Conservation (phyloP, 148 eudicot species). For the Euryodendron excelsum region DNA sequence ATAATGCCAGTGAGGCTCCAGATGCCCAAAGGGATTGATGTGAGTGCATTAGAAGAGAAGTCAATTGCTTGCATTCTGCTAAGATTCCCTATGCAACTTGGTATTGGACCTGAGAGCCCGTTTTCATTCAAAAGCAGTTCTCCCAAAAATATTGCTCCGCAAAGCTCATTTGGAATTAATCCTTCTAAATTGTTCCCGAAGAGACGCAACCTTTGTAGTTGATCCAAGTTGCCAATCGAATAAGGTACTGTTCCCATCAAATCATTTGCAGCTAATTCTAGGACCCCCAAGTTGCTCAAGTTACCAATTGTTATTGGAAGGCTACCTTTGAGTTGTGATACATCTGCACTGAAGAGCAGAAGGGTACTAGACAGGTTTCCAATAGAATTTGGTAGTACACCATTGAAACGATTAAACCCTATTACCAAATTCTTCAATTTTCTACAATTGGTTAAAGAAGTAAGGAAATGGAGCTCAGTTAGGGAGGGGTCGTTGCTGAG, state of each 20-base stretch:
- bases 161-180: neutral
- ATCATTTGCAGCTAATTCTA: neutral
- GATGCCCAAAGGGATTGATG: neutral
- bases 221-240: neutral
- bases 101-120: neutral
- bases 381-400: neutral
- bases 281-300: neutral
- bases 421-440: neutral
- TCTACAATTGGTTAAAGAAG: neutral
- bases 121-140: neutral
- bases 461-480: neutral
- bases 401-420: neutral
- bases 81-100: conserved; percentile 2
- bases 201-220: neutral
- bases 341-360: neutral
- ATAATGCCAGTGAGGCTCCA: neutral
- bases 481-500: neutral
- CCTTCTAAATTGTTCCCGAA: neutral
- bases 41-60: neutral
- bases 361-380: neutral
- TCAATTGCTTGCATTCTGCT: neutral
- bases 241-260: neutral
- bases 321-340: neutral
- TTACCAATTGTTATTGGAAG: neutral
- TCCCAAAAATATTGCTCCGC: neutral